Base-by-base conservation (phyloP, 257 asterid genomes). In the Misopates orontium region DNA sequence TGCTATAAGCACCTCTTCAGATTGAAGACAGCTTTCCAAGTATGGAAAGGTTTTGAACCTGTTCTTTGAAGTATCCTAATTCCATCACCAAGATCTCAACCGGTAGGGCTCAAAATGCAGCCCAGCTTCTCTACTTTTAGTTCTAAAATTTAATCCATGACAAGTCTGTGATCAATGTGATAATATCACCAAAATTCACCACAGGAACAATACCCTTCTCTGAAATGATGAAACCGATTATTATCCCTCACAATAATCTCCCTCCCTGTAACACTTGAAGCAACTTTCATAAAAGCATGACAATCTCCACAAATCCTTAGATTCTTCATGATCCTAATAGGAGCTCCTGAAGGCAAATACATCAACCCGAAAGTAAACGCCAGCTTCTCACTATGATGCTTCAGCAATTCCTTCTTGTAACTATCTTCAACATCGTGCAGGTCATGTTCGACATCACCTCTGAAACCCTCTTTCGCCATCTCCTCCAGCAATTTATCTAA, bases 221-320 rank as follows among this genome's bases (percentile, higher is more conserved):
- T 71, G 59, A 83, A 90, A 83, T 86, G 95, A 73, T 94, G 99
- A 80, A 94, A 94, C 55, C 99, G 79, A 61, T 79, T 86, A 71
- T 83, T 84, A 22, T 94, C 99, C 84, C 99, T 77, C 11, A 94
- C 95, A 12, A 90, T 70, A 45, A 94, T 80, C 53, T 86, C 85
- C 78, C 92, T 82, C 36, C 68, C 59, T 0, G 89, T 86, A 17
- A 84, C 56, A 53, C 69, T 75, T 2, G 97, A 87, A 31, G 99
- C 96, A 64, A 75, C 79, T 77, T 84, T 88, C 99, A 88, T 90
- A 68, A 93, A 93, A 69, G 84, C 84, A 75, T 94, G 97, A 68
- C 99, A 90, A 60, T 94, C 97, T 60, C 96, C 95, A 68, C 97
- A 94, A 4, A 90, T 88, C 73, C 97, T 83, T 59, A 94, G 77